These are phyloP conservation scores for Phoma herbarum DNA, from an alignment of 2,329 filamentous ascomycete genomes.

Conservation along the genomic window DNA sequence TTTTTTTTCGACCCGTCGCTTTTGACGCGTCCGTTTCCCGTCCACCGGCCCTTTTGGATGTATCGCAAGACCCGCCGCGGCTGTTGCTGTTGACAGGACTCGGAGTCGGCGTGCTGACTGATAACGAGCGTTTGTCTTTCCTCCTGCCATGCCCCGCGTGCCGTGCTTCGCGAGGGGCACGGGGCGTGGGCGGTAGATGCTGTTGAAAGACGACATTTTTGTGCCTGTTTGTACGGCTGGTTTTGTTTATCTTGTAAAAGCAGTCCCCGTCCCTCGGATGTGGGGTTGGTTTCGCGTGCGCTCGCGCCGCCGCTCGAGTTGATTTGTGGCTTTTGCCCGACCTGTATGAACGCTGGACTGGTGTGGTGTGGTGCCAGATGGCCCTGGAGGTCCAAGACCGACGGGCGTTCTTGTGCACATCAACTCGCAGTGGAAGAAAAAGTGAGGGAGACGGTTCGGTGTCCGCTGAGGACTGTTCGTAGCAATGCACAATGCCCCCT, in stretches of 20 bases:
- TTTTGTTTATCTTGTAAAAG: conserved; percentile 36
- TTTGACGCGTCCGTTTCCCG: conserved; percentile 31
- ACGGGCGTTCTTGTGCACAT: conserved; percentile 15
- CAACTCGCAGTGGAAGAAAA: conserved; percentile 24
- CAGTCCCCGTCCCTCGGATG: conserved; percentile 52
- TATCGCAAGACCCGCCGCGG: conserved; percentile 51
- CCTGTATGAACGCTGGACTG: conserved; percentile 27
- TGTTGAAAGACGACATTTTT: conserved; percentile 51
- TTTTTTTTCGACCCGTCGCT: conserved; percentile 23
- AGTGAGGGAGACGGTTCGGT: conserved; percentile 30
- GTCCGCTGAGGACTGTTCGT: conserved; percentile 36
- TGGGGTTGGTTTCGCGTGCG: conserved; percentile 51
- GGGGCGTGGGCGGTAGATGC: conserved; percentile 16
- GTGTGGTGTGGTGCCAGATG: conserved; percentile 25
- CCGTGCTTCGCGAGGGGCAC: conserved; percentile 14
- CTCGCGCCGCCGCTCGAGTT: conserved; percentile 45
- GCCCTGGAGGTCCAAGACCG: conserved; percentile 6
- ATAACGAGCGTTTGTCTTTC: conserved; percentile 54
- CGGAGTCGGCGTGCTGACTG: conserved; percentile 49
- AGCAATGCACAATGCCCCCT: conserved; percentile 39
- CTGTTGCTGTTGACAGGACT: conserved; percentile 44
- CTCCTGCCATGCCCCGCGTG: conserved; percentile 35
- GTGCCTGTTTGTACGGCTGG: conserved; percentile 45
- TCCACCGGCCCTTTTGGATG: conserved; percentile 45
- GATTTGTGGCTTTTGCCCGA: conserved; percentile 47